Evolutionary conservation across 2,329 filamentous ascomycete genomes (phyloP).

Genomic region (Dothideomycetes sp.): DNA sequence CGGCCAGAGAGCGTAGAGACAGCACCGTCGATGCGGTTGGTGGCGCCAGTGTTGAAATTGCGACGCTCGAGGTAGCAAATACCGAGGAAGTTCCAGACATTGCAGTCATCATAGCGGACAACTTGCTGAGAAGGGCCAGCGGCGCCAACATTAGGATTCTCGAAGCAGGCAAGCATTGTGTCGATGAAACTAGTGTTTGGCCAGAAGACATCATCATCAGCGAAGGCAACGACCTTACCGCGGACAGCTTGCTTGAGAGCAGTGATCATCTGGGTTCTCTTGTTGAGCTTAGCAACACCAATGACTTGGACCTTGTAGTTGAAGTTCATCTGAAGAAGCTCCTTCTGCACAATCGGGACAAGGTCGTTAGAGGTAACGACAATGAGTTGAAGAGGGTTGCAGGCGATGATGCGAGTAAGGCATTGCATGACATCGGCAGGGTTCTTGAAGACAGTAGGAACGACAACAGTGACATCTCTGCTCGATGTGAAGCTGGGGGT

Average conservation of each 20-base stretch:
- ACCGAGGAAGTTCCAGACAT: conserved; percentile 46
- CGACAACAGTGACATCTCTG: conserved; percentile 26
- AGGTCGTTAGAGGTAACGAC: conserved; percentile 23
- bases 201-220: conserved; percentile 31
- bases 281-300: conserved; percentile 26
- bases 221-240: conserved; percentile 24
- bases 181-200: conserved; percentile 20
- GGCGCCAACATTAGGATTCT: conserved; percentile 40
- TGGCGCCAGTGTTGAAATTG: conserved; percentile 52
- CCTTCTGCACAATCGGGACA: conserved; percentile 17
- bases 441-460: conserved; percentile 28
- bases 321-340: conserved; percentile 10
- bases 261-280: conserved; percentile 26
- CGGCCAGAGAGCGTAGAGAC: conserved; percentile 51
- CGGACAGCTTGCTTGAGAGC: conserved; percentile 22
- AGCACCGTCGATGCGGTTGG: conserved; percentile 49
- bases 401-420: conserved; percentile 20
- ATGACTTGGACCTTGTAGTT: conserved; percentile 21
- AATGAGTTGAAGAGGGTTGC: conserved; percentile 21
- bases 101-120: conserved; percentile 27
- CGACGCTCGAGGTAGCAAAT: conserved; percentile 52
- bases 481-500: conserved; percentile 20
- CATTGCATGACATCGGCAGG: conserved; percentile 23
- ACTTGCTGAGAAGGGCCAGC: conserved; percentile 51
- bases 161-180: conserved; percentile 31